Evolutionary conservation across 2,329 filamentous ascomycete genomes (phyloP).

Genomic region (Phoma sp.): DNA sequence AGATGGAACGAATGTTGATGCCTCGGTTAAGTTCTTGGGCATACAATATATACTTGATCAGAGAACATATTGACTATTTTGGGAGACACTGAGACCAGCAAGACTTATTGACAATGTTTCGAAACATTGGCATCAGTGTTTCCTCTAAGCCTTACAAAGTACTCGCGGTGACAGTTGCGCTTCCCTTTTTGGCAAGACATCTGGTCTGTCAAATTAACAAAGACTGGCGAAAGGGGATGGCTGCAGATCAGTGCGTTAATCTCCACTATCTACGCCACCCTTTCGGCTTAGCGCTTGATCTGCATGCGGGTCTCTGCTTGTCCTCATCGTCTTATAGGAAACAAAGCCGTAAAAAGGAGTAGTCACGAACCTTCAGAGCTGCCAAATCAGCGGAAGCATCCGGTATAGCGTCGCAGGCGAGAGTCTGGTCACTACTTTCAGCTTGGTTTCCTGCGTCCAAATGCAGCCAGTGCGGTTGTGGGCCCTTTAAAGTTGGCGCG

Average conservation of each 20-base stretch:
- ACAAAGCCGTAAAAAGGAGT: background rate
- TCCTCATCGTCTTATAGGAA: background rate
- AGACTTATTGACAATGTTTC: conserved; percentile 5
- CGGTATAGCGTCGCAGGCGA: background rate
- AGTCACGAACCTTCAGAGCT: background rate
- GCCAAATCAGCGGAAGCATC: background rate
- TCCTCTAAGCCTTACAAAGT: background rate
- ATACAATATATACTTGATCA: background rate
- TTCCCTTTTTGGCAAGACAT: conserved; percentile 2
- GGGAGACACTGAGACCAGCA: conserved; percentile 3
- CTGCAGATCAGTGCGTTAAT: background rate
- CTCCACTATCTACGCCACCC: background rate
- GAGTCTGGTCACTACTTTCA: background rate
- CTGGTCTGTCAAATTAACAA: conserved; percentile 1
- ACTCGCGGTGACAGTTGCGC: background rate
- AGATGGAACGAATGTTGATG: conserved; percentile 3
- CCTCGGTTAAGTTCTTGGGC: background rate
- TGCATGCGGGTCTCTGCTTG: background rate
- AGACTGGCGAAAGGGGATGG: background rate
- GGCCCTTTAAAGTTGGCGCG: background rate
- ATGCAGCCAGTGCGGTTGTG: background rate
- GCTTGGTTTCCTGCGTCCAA: background rate
- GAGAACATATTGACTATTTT: conserved; percentile 1
- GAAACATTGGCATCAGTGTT: conserved; percentile 3
- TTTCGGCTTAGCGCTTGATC: background rate